Base-by-base conservation (phyloP, 768 basidiomycete genomes). In the Leccinellum rugosiceps region DNA sequence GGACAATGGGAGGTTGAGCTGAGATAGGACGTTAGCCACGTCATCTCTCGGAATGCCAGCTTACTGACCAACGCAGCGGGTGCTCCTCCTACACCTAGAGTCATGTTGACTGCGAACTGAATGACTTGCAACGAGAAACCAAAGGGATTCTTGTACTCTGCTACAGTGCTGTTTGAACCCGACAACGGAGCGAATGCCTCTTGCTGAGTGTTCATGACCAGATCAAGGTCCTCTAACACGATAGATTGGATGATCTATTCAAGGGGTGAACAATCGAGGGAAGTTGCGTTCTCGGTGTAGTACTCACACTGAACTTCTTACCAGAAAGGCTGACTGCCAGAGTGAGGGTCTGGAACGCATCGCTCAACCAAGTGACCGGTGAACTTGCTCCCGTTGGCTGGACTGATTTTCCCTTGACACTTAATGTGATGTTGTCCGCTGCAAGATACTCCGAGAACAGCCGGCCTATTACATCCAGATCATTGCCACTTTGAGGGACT, bases 81-180 rank as follows among this genome's bases (percentile, higher is more conserved):
- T 26, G 74, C 66, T 5, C 84, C 83, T 21, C 74, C 74, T 6
- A 72, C 71, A 17, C 72, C 74, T 47, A 90, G 69, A 48, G 76
- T 75, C 60, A 90, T 80, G 23, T 79, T 77, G 63, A 88, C 77
- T 1, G 78, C 77, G 2, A 83, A 74, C 60, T 80, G 76, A 11
- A 83, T 68, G 23, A 87, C 84, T 63, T 88, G 86, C 53, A 90
- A 67, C 11, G 84, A 81, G 72, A 90, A 90, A 4, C 88, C 88
- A 66, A 90, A 90, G 1, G 88, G 88, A 70, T 89, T 90, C 69
- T 80, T 82, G 68, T 86, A 87, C 60, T 77, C 72, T 15, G 83
- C 85, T 3, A 83, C 53, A 0, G 83, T 84, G 51, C 75, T 70
- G 41, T 78, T 71, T 4, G 85, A 88, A 59, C 82, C 80, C 0